phyloP scores from a whole-genome alignment of 2,329 filamentous ascomycete genomes.

The Alternaria rosae region DNA sequence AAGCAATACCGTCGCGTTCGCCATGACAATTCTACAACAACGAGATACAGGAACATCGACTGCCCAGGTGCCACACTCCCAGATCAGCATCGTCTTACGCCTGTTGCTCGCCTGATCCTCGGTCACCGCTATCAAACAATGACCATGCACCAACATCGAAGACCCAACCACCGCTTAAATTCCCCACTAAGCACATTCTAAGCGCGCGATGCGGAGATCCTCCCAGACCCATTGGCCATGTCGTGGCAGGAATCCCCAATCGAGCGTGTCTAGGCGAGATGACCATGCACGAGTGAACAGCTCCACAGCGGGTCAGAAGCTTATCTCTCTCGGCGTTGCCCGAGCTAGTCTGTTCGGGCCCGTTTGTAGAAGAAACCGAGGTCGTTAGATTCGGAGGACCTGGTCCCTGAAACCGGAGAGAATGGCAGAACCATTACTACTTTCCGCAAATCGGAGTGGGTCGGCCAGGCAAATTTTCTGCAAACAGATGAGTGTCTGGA shows the following conservation, averaged over 20 bases:
- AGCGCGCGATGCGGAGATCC: constrained; percentile 1
- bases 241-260: constrained; percentile 6
- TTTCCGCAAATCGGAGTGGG: constrained; percentile 9
- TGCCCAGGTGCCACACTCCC: neutral
- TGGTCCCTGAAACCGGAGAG: constrained; percentile 11
- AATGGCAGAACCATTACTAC: neutral
- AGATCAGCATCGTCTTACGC: neutral
- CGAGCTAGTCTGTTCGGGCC: neutral
- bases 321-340: constrained; percentile 12
- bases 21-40: neutral
- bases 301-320: constrained; percentile 20
- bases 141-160: neutral
- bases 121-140: neutral
- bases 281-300: constrained; percentile 3
- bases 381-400: constrained; percentile 2
- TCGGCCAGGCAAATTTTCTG: constrained; percentile 24
- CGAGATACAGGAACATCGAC: neutral
- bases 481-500: constrained; percentile 4
- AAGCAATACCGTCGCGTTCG: neutral
- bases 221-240: constrained; percentile 6
- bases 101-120: constrained; percentile 5
- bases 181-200: neutral
- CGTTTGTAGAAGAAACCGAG: constrained; percentile 6
- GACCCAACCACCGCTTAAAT: neutral
- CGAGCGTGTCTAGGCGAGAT: constrained; percentile 14